Conservation (phyloP, 2,329 filamentous ascomycete species). For the Penicillium carneum region DNA sequence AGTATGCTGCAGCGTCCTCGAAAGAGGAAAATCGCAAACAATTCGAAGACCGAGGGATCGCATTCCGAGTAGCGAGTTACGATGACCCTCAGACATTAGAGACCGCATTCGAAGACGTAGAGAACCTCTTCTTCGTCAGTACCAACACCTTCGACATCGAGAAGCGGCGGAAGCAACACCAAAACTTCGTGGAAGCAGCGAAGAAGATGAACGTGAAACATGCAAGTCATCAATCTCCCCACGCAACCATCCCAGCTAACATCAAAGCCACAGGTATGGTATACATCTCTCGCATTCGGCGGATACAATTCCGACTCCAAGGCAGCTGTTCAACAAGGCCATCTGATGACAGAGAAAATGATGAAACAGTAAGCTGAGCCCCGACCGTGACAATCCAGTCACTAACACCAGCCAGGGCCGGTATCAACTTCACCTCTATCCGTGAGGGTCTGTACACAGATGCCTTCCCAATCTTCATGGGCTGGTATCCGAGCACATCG, state of each 20-base stretch:
- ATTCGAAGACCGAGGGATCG: conserved; percentile 55
- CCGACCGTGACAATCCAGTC: background rate
- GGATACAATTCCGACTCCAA: conserved; percentile 50
- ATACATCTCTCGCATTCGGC: conserved; percentile 67
- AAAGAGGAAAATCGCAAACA: conserved; percentile 51
- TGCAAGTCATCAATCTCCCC: conserved; percentile 57
- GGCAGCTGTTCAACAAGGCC: conserved; percentile 65
- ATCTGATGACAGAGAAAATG: conserved; percentile 65
- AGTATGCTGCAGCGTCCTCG: conserved; percentile 60
- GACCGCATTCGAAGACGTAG: conserved; percentile 59
- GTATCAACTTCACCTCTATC: conserved; percentile 61
- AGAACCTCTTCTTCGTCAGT: conserved; percentile 65
- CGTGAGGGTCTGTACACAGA: conserved; percentile 68
- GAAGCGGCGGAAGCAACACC: conserved; percentile 57
- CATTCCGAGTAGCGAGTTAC: conserved; percentile 62
- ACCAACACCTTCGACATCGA: conserved; percentile 59
- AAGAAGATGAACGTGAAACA: conserved; percentile 60
- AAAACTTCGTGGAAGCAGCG: conserved; percentile 62
- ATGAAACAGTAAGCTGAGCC: conserved; percentile 46
- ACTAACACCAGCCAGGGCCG: conserved; percentile 38
- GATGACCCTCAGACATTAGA: conserved; percentile 57
- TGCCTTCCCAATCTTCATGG: conserved; percentile 66
- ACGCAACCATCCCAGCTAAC: conserved; percentile 46
- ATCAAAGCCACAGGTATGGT: conserved; percentile 60
- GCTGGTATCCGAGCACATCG: conserved; percentile 47